Evolutionary conservation across 1,284 basidiomycete genomes (phyloP).

Genomic region (Pyrrhoderma lamaoense): DNA sequence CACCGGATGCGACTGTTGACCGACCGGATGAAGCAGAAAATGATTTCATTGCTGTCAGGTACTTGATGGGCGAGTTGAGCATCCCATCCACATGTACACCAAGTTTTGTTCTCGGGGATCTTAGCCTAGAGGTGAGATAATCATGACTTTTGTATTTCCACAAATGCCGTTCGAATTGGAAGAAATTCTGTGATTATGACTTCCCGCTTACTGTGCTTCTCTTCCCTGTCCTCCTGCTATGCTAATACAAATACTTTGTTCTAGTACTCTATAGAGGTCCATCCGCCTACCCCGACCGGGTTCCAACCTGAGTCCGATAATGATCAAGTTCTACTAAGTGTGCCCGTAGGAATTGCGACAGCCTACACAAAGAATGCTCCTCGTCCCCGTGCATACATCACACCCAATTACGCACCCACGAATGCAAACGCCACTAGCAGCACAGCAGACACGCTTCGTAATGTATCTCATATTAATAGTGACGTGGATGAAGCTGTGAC

Average conservation of each 20-base stretch:
- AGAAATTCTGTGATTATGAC: too few species aligned
- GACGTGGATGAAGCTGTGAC: neutral
- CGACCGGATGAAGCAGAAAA: too few species aligned
- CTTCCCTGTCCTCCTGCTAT: too few species aligned
- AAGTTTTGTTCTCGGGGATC: conserved; percentile 10
- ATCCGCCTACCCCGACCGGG: conserved; percentile 6
- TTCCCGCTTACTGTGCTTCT: too few species aligned
- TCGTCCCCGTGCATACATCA: conserved; percentile 13
- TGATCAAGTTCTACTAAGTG: conserved; percentile 1
- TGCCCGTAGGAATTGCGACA: conserved; percentile 1
- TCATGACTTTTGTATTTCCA: neutral
- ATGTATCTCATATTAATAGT: too few species aligned
- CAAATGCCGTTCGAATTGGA: neutral
- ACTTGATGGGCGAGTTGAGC: conserved; percentile 11
- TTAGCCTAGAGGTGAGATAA: conserved; percentile 8
- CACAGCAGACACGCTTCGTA: too few species aligned
- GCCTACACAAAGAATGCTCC: conserved; percentile 3
- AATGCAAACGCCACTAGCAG: too few species aligned
- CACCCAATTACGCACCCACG: conserved; percentile 1
- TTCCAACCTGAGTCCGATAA: conserved; percentile 7
- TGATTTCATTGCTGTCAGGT: neutral
- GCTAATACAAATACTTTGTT: too few species aligned
- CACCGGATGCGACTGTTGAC: conserved; percentile 1
- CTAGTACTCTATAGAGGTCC: conserved; percentile 15
- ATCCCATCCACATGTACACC: conserved; percentile 9